Conservation (phyloP, 2,329 filamentous ascomycete genomes). For the Polytolypa hystricis region DNA sequence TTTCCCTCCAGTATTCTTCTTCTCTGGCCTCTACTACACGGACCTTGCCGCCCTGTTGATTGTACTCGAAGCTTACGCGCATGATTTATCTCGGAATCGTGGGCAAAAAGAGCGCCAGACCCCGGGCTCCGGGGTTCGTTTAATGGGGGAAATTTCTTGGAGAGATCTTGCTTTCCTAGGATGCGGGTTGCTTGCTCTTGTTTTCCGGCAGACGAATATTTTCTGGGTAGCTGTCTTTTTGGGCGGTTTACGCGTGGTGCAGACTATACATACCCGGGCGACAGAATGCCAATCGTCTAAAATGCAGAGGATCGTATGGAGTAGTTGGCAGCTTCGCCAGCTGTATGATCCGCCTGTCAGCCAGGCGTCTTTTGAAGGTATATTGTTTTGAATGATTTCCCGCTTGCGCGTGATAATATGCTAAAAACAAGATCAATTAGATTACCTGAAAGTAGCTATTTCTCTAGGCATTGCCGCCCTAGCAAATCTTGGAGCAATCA, state of each 20-base stretch:
- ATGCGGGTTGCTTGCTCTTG: slow-evolving; percentile 55
- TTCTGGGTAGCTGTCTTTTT: slow-evolving; percentile 66
- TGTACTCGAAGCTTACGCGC: slow-evolving; percentile 59
- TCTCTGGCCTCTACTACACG: slow-evolving; percentile 89
- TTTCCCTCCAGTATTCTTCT: slow-evolving; percentile 91
- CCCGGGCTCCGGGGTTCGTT: neutral
- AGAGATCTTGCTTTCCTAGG: slow-evolving; percentile 34
- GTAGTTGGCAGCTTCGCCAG: slow-evolving; percentile 29
- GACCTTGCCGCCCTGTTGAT: slow-evolving; percentile 72
- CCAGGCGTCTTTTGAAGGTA: slow-evolving; percentile 41
- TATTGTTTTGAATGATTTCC: too few relatives aligned
- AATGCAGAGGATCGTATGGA: slow-evolving; percentile 16
- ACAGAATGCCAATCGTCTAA: slow-evolving; percentile 19
- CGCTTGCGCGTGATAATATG: slow-evolving; percentile 2
- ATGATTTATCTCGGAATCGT: slow-evolving; percentile 29
- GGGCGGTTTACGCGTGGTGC: slow-evolving; percentile 33
- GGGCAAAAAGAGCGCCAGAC: slow-evolving; percentile 9
- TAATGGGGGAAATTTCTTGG: slow-evolving; percentile 8
- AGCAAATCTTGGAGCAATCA: slow-evolving; percentile 28
- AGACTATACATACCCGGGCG: slow-evolving; percentile 21
- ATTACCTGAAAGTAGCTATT: slow-evolving; percentile 41
- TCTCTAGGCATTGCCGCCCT: slow-evolving; percentile 53
- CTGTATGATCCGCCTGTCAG: slow-evolving; percentile 41
- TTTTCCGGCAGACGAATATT: slow-evolving; percentile 88
- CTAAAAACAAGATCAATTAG: slow-evolving; percentile 21